Evolutionary conservation across 129 eudicot genomes (phyloP).

Genomic region (Tagetes patula): DNA sequence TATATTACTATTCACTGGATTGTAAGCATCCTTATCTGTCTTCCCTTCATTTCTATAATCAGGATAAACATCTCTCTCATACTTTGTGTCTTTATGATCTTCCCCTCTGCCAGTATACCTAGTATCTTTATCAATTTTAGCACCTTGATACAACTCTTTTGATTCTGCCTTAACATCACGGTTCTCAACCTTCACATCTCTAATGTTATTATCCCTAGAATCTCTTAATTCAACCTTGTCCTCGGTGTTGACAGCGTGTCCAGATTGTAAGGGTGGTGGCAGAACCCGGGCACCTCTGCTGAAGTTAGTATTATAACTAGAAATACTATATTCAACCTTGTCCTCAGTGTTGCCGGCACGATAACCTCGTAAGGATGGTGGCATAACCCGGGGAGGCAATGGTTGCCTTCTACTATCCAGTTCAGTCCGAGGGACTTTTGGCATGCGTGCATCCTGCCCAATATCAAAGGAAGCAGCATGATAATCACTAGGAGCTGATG

Average conservation of each 20-base stretch:
- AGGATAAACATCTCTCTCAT: conserved; percentile 50
- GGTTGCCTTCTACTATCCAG: conserved; percentile 56
- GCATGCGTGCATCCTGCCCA: conserved; percentile 56
- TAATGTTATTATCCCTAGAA: conserved; percentile 41
- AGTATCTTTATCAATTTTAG: conserved; percentile 58
- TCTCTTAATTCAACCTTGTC: conserved; percentile 60
- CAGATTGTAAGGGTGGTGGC: conserved; percentile 33
- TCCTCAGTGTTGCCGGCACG: too few species aligned
- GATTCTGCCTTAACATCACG: conserved; percentile 63
- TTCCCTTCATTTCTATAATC: conserved; percentile 62
- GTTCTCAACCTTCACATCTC: conserved; percentile 56
- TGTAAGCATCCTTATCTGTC: conserved; percentile 63
- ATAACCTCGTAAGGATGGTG: too few species aligned
- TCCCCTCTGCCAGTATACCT: conserved; percentile 56
- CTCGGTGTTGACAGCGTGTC: conserved; percentile 52
- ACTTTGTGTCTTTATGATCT: conserved; percentile 62
- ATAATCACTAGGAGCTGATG: conserved; percentile 50
- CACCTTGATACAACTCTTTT: conserved; percentile 58
- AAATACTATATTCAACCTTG: too few species aligned
- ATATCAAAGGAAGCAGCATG: conserved; percentile 53
- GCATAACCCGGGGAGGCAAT: conserved; percentile 25
- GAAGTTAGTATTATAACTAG: too few species aligned
- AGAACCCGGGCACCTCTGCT: too few species aligned
- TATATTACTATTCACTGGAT: conserved; percentile 43
- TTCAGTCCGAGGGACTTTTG: conserved; percentile 67